These are phyloP conservation scores for Eucalyptus polyanthemos DNA, from an alignment of 345 rosid genomes.

Conservation along the genomic window DNA sequence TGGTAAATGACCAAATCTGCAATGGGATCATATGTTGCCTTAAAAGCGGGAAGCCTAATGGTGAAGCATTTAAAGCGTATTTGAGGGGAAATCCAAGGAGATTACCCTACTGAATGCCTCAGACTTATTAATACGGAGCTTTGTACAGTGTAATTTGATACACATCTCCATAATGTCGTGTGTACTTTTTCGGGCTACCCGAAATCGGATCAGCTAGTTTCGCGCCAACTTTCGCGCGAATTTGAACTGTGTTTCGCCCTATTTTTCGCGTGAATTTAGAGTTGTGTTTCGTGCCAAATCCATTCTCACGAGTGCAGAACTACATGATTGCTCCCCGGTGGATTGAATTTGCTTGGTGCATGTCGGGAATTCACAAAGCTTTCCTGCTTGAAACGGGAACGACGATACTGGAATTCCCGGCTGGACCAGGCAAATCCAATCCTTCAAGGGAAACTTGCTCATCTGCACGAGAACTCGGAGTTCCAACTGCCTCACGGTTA, in stretches of 20 bases:
- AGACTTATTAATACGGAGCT: background rate
- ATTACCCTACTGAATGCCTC: background rate
- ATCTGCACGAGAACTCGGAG: background rate
- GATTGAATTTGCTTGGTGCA: background rate
- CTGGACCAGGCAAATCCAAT: background rate
- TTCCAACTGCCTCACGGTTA: background rate
- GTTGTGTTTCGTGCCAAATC: background rate
- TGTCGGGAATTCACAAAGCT: background rate
- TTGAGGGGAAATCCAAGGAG: background rate
- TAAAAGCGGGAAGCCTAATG: background rate
- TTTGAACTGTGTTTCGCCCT: background rate
- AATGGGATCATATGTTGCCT: background rate
- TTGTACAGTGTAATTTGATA: background rate
- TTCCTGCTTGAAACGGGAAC: background rate
- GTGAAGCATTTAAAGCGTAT: background rate
- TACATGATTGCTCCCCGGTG: background rate
- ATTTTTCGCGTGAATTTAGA: background rate
- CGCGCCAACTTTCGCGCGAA: background rate
- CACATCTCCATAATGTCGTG: background rate
- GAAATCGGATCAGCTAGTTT: background rate
- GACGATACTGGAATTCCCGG: background rate
- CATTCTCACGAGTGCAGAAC: background rate
- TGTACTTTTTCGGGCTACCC: background rate
- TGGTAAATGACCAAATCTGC: background rate
- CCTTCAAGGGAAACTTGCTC: background rate